Conservation (phyloP, 495 filamentous ascomycete species). For the Choiromyces venosus region DNA sequence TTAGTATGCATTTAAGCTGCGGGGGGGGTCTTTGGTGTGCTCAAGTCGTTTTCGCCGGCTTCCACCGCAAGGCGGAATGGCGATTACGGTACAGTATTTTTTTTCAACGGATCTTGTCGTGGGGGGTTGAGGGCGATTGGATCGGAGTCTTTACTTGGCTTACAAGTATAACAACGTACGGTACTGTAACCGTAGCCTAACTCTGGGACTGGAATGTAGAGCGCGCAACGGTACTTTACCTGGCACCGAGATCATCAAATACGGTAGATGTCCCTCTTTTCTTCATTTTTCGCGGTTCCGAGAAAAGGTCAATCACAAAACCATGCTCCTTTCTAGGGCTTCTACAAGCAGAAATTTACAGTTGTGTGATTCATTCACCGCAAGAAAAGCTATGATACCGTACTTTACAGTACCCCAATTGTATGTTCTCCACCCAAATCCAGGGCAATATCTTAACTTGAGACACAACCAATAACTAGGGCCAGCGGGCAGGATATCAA, state of each 20-base stretch:
- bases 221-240: background rate
- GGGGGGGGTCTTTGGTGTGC: no score
- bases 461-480: background rate
- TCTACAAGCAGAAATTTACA: background rate
- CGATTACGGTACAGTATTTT: no score
- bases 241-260: background rate
- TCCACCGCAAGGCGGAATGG: no score
- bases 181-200: background rate
- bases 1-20: background rate
- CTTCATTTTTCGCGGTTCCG: background rate
- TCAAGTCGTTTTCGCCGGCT: no score
- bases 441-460: background rate
- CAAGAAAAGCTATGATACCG: background rate
- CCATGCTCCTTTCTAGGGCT: background rate
- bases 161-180: background rate
- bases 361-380: background rate
- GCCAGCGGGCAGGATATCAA: background rate
- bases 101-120: background rate
- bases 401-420: background rate
- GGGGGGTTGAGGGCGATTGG: background rate
- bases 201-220: background rate
- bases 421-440: background rate
- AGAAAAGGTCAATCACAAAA: background rate
- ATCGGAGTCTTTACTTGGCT: background rate
- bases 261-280: background rate